Evolutionary conservation across 805 yeast genomes (phyloP).

Genomic region (Jamesozyma piceae): DNA sequence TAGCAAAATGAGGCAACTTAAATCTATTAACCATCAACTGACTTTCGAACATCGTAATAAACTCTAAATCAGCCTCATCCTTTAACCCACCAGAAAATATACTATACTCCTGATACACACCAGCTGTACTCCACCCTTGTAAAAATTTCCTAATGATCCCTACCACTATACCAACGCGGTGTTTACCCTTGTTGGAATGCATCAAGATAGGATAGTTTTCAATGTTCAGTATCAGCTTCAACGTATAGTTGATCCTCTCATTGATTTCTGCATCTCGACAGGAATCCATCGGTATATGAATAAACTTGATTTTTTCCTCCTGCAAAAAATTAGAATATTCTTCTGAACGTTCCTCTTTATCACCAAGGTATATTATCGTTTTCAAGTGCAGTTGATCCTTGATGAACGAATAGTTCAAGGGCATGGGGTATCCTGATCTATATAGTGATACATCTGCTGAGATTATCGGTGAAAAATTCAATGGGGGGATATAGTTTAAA

Average conservation of each 20-base stretch:
- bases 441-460: slow-evolving; percentile 66
- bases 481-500: slow-evolving; percentile 64
- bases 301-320: slow-evolving; percentile 42
- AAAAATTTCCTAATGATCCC: slow-evolving; percentile 77
- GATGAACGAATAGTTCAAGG: slow-evolving; percentile 72
- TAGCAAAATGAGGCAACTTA: slow-evolving; percentile 57
- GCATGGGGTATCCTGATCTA: slow-evolving; percentile 90
- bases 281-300: slow-evolving; percentile 55
- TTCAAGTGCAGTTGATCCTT: slow-evolving; percentile 52
- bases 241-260: slow-evolving; percentile 45
- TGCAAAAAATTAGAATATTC: slow-evolving; percentile 67
- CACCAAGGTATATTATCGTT: slow-evolving; percentile 79
- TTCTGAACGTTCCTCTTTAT: slow-evolving; percentile 44
- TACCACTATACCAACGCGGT: slow-evolving; percentile 86
- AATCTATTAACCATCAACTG: slow-evolving; percentile 39
- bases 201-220: slow-evolving; percentile 79
- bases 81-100: slow-evolving; percentile 82
- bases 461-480: slow-evolving; percentile 73
- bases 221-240: slow-evolving; percentile 47
- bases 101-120: slow-evolving; percentile 88
- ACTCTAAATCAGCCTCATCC: slow-evolving; percentile 84
- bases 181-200: slow-evolving; percentile 97
- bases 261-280: slow-evolving; percentile 68
- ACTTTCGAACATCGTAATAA: slow-evolving; percentile 75
- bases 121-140: slow-evolving; percentile 90